These are phyloP conservation scores for Euphorbia lathyris DNA, from an alignment of 345 rosid genomes.

Conservation along the genomic window DNA sequence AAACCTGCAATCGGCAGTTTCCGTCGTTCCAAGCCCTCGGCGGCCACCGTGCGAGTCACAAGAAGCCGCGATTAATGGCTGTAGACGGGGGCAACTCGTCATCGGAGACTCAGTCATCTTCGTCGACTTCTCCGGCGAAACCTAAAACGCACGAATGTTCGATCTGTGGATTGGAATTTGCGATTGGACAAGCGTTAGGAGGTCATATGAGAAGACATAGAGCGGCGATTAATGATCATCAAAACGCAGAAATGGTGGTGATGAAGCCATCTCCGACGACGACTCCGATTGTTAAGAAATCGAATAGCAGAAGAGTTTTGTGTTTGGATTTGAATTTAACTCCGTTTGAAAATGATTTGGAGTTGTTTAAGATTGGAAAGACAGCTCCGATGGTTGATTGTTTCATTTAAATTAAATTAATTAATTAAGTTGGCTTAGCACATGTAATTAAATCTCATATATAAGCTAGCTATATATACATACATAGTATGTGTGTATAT, in stretches of 20 bases:
- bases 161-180: slow-evolving; percentile 77
- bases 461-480: neutral
- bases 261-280: neutral
- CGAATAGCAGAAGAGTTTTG: slow-evolving; percentile 42
- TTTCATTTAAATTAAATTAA: slow-evolving; percentile 21
- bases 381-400: slow-evolving; percentile 35
- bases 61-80: slow-evolving; percentile 41
- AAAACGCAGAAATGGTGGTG: neutral
- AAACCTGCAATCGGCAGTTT: slow-evolving; percentile 57
- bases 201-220: slow-evolving; percentile 77
- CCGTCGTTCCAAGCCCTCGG: slow-evolving; percentile 66
- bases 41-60: slow-evolving; percentile 72
- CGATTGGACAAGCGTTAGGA: slow-evolving; percentile 67
- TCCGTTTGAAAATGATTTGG: slow-evolving; percentile 58
- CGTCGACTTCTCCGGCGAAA: slow-evolving; percentile 34
- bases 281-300: slow-evolving; percentile 39
- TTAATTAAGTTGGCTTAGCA: neutral
- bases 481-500: neutral
- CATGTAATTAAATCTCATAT: neutral
- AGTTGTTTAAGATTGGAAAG: slow-evolving; percentile 35
- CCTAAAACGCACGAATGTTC: slow-evolving; percentile 72
- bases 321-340: slow-evolving; percentile 69
- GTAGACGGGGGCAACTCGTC: slow-evolving; percentile 12
- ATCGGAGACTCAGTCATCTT: slow-evolving; percentile 17
- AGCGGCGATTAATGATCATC: slow-evolving; percentile 16